Conservation (phyloP, 2,329 filamentous ascomycete genomes). For the Herpotrichia juniperi region DNA sequence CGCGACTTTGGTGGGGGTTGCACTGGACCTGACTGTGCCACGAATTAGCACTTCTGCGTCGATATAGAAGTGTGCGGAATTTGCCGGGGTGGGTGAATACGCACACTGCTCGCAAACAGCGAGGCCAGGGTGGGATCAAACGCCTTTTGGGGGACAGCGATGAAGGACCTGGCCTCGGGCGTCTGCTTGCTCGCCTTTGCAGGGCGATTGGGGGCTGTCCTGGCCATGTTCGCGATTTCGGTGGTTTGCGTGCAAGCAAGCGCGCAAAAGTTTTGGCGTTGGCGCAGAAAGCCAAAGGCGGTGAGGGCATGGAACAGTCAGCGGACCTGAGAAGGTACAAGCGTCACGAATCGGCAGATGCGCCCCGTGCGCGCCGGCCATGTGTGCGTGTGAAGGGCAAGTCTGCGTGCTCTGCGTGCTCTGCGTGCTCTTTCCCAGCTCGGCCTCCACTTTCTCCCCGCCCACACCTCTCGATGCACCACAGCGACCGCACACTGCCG, state of each 20-base stretch:
- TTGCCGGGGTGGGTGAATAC: slow-evolving; percentile 19
- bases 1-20: slow-evolving; percentile 48
- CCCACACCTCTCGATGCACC: slow-evolving; percentile 19
- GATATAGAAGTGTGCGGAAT: slow-evolving; percentile 6
- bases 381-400: no score
- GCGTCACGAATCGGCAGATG: background rate
- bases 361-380: background rate
- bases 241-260: slow-evolving; percentile 12
- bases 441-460: slow-evolving; percentile 8
- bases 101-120: slow-evolving; percentile 53
- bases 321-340: no score
- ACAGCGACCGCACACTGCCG: slow-evolving; percentile 17
- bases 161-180: slow-evolving; percentile 23
- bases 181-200: slow-evolving; percentile 18
- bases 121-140: slow-evolving; percentile 54
- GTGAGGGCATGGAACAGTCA: background rate
- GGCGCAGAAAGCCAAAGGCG: slow-evolving; percentile 1
- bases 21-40: slow-evolving; percentile 40
- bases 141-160: slow-evolving; percentile 38
- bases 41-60: slow-evolving; percentile 3
- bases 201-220: slow-evolving; percentile 34
- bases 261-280: slow-evolving; percentile 39
- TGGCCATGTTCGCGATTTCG: slow-evolving; percentile 35
- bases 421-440: slow-evolving; percentile 3
- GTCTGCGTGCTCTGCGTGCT: no score